Evolutionary conservation across 495 filamentous ascomycete genomes (phyloP), one percentile per base, ranked within the genome.

Genomic region (Podospora sp.): DNA sequence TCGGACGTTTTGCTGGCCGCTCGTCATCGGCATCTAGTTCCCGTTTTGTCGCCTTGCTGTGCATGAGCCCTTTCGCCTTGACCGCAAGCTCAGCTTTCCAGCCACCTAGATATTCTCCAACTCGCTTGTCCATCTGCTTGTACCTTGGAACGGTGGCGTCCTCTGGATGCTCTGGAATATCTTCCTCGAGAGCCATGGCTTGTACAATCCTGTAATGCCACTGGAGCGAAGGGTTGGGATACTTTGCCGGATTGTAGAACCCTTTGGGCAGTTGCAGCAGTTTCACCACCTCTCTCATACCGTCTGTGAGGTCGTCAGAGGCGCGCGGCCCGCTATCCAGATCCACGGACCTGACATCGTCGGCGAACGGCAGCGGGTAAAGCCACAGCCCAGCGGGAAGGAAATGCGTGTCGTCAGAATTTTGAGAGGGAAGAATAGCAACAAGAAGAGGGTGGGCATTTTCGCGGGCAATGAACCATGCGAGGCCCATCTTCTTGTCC

Each of bases 121-220:
- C 89, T 22, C 96, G 86, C 79, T 96, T 97, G 75, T 95, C 84
- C 51, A 99, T 97, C 36, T 82, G 79, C 65, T 75, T 83, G 76
- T 91, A 93, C 69, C 90, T 94, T 0, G 96, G 96, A 0, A 91
- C 69, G 0, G 94, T 98, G 61, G 90, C 89, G 73, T 99, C 96
- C 35, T 94, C 89, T 0, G 89, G 84, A 55, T 85, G 81, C 27
- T 91, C 90, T 0, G 96, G 96, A 21, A 94, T 76, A 58, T 97
- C 95, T 73, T 99, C 96, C 33, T 97, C 93, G 14, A 99, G 78
- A 1, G 96, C 96, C 55, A 97, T 84, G 6, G 92, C 92, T 76
- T 99, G 96, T 4, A 99, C 81, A 51, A 98, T 94, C 55, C 89
- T 90, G 79, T 98, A 99, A 77, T 97, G 94, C 96, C 96, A 99